Evolutionary conservation across 2,329 filamentous ascomycete species (phyloP), one percentile per base, ranked within the genome.

Genomic region (Sclerotinia borealis): DNA sequence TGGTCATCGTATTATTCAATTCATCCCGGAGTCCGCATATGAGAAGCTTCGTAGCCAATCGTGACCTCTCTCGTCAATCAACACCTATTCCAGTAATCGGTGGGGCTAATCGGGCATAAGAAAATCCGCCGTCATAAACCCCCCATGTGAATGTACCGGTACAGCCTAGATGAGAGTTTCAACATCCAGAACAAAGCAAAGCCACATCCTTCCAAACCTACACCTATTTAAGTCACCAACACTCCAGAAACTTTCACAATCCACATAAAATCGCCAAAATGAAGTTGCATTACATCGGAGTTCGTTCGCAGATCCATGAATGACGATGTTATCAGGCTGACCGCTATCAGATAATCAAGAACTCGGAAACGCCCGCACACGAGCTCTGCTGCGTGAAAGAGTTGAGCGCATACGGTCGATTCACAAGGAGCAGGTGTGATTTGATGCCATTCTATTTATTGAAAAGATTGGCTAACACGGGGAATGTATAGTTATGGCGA

Each of bases 201-300:
- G 27, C 56, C 37, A 29, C 58, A 37, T 25, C 36, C 60, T 41
- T 36, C 37, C 49, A 34, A 63, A 43, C 25, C 29, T 15, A 41
- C 25, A 29, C 29, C 22, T 54, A 10, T 43, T 34, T 36, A 25
- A 34, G 27, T 29, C 15, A 36, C 31, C 43, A 3, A 59, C 4
- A 27, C 17, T n/a, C 25, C 17, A 59, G 29, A 17, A 9, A 36
- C 17, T 22, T 36, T 36, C n/a, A 59, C 6, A 36, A 36, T 13
- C 13, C 15, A 39, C 27, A 4, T 37, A 60, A 63, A 63, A 68
- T 69, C 73, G 75, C 75, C 78, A 87, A 72, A 75, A 93, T 93
- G 91, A 93, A 93, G 85, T 80, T 95, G 77, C 83, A 90, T 77
- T 95, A 95, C 78, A 91, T 96, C 75, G 91, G 91, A 72, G 91